Percentiles rank a stretch among this genome's conserved stretches.
Evolutionary conservation across 1,139 yeast species (phyloP).

Genomic region (Insectozyma bohioensis): DNA sequence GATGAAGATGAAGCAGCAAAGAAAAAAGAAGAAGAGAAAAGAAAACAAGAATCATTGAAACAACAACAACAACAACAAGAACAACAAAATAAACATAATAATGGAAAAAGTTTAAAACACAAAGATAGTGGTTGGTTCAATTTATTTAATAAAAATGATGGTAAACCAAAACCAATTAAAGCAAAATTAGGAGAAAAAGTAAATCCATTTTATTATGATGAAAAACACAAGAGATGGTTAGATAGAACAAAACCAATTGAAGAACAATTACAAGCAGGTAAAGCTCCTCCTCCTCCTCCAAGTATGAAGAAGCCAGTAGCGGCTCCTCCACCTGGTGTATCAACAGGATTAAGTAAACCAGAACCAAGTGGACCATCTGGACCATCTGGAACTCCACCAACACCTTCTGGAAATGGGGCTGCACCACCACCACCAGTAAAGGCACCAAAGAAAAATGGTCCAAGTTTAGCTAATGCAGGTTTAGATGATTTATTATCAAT

Average conservation of each 20-base stretch:
- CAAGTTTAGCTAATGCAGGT: slow-evolving; percentile 45
- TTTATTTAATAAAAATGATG: slow-evolving; percentile 51
- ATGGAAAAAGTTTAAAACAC: slow-evolving; percentile 2
- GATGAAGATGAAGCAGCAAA: slow-evolving; percentile 26
- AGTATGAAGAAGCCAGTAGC: slow-evolving; percentile 39
- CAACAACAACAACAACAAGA: slow-evolving; percentile 7
- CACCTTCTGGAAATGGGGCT: slow-evolving; percentile 12
- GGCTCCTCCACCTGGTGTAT: slow-evolving; percentile 20
- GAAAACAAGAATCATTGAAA: slow-evolving; percentile 14
- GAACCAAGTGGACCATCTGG: slow-evolving; percentile 12
- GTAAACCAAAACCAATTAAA: slow-evolving; percentile 69
- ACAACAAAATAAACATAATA: no score
- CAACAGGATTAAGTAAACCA: slow-evolving; percentile 4
- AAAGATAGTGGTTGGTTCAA: slow-evolving; percentile 44
- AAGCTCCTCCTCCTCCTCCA: slow-evolving; percentile 76
- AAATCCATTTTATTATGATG: slow-evolving; percentile 78
- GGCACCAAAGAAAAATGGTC: slow-evolving; percentile 3
- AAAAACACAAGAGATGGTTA: slow-evolving; percentile 84
- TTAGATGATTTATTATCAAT: slow-evolving; percentile 67
- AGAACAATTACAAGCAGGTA: slow-evolving; percentile 60
- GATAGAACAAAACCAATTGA: slow-evolving; percentile 68
- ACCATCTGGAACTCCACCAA: slow-evolving; percentile 12
- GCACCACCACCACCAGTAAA: slow-evolving; percentile 10
- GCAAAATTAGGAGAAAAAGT: slow-evolving; percentile 83
- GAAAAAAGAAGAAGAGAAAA: slow-evolving; percentile 17